These are phyloP conservation scores for Drechslerella dactyloides DNA, from an alignment of 2,329 filamentous ascomycete genomes.

Conservation along the genomic window DNA sequence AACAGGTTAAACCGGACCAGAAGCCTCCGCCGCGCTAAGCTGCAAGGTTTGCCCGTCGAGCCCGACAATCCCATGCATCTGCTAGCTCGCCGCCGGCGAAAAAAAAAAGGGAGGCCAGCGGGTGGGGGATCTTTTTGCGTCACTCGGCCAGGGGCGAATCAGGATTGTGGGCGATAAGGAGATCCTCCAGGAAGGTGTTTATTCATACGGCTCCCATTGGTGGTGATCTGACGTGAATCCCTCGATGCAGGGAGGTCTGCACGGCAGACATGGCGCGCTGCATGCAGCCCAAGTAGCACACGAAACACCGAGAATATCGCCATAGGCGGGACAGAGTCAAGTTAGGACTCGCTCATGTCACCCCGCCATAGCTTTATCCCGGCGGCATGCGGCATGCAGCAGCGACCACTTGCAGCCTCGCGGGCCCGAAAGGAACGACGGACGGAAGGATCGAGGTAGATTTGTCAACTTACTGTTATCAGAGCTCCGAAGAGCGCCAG, in stretches of 20 bases:
- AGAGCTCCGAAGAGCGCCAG: slow-evolving; percentile 46
- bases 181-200: neutral
- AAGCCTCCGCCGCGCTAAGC: slow-evolving; percentile 2
- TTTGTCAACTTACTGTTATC: slow-evolving; percentile 45
- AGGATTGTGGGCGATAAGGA: neutral
- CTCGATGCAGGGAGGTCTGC: neutral
- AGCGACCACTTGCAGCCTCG: neutral
- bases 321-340: neutral
- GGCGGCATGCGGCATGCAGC: neutral
- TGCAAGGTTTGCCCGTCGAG: slow-evolving; percentile 2
- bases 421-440: neutral
- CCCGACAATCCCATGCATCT: neutral
- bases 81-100: too few species aligned
- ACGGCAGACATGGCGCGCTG: neutral
- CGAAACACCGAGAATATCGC: neutral
- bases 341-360: neutral
- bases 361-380: neutral
- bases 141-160: neutral
- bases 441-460: neutral
- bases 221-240: neutral
- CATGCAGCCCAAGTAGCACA: neutral
- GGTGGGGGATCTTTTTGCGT: neutral
- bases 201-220: neutral
- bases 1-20: neutral
- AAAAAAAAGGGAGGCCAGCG: neutral